Evolutionary conservation across 2,329 filamentous ascomycete species (phyloP), one percentile per base, ranked within the genome.

Genomic region (Cytospora paraplurivora): DNA sequence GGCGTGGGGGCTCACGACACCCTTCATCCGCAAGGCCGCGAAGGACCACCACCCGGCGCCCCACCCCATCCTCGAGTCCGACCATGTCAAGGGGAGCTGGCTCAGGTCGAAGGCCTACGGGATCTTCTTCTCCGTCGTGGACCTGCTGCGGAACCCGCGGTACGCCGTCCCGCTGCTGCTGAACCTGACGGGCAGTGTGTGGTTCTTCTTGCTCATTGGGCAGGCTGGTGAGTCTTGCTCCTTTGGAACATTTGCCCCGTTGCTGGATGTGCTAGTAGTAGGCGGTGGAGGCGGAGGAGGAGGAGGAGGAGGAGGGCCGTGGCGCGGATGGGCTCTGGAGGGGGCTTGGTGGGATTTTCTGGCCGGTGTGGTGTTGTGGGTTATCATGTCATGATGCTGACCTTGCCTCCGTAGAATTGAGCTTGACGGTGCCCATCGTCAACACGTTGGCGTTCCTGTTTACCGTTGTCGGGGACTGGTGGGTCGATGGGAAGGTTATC

Each of bases 361-460:
- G 15, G n/a, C 15, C 7, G 41, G 41, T 44, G 10, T 19, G 11
- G n/a, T 47, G 44, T 4, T 19, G 27, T 58, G 52, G n/a, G 34
- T 44, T 17, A 6, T 27, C 2, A 5, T 53, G n/a, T 50, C 27
- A 44, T 8, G 35, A 21, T 32, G 37, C 54, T 64, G 27, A 58
- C 44, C 5, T 11, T 34, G 17, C 37, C 19, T 50, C 59, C 59
- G 5, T 69, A 95, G 94, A 98, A 76, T 74, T 98, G 69, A 97
- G 93, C 72, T 80, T 98, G 67, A 97, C 93, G 2, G 93, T 98
- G 0, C 94, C 94, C 1, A 95, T 98, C 67, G 93, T 94, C 1
- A 98, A 98, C 72, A 96, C 93, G 0, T 79, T 96, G 72, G 94
- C 94, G 0, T 98, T 98, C 70, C 77, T 98, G n/a, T 98, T 97